Evolutionary conservation across 1,139 yeast species (phyloP), one percentile per base, ranked within the genome.

Genomic region (Yamadazyma atmosphaerica): DNA sequence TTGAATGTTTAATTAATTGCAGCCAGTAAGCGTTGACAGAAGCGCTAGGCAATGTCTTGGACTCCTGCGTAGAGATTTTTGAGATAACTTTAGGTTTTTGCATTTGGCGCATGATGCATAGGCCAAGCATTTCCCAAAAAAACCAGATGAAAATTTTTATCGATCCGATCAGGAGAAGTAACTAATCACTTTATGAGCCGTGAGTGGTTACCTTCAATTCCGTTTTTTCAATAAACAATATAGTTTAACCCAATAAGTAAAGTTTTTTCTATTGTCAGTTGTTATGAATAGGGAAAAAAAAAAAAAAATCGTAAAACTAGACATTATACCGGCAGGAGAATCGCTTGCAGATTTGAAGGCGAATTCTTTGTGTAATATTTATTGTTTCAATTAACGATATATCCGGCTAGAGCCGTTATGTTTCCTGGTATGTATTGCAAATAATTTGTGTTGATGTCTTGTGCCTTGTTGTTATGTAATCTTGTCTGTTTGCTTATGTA

Each of bases 31-130:
- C 9, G 17, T 27, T 27, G 18, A 15, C 18, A 23, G 26, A 23
- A 9, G 4, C 12, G 5, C 5, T 8, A 4, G n/a, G n/a, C 26
- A 23, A 23, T 6, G 12, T 26, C 16, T 26, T 26, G 29, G 16
- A 5, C 14, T 26, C 29, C 29, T 26, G 29, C 17, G 8, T 26
- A 11, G 11, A 26, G 29, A 26, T 26, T 14, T 26, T 26, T 26
- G 11, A 26, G 15, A 13, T 13, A 26, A 26, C n/a, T 16, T 12
- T 11, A 16, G n/a, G n/a, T n/a, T 16, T 16, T 10, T 15, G 24
- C 10, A 30, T 15, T 15, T 30, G 11, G 33, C 14, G 33, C 33
- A 30, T 30, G 11, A 13, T 30, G 33, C 33, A 30, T 30, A 9
- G 12, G 33, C 33, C 33, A 30, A 30, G 33, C 5, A 13, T 26